Percentiles rank a stretch among this genome's conserved stretches.
phyloP scores from a whole-genome alignment of 106 monocot genomes.

The Phalaenopsis aphrodite region DNA sequence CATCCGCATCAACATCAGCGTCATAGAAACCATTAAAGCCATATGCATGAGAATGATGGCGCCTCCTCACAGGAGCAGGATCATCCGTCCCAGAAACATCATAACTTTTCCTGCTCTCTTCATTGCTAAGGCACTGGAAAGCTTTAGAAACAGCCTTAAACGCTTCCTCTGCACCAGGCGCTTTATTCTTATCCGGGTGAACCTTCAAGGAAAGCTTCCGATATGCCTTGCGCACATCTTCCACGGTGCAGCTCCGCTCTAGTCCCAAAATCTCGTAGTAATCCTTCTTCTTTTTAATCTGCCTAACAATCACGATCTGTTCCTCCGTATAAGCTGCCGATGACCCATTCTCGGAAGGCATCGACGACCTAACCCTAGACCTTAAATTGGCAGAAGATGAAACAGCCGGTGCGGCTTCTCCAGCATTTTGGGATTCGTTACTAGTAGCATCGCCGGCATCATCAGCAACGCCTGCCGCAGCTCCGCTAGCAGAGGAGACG shows the following conservation, averaged over 20 bases:
- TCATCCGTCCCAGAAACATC: constrained; percentile 88
- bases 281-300: constrained; percentile 79
- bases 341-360: constrained; percentile 10
- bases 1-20: constrained; percentile 80
- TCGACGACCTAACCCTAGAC: constrained; percentile 11
- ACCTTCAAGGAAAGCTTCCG: constrained; percentile 90
- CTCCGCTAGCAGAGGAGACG: constrained; percentile 20
- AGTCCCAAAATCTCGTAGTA: constrained; percentile 83
- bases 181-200: constrained; percentile 95
- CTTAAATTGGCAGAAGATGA: constrained; percentile 6
- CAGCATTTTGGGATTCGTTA: neutral
- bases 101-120: constrained; percentile 66
- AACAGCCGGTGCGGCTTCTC: neutral
- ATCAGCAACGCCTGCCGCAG: neutral
- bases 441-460: constrained; percentile 4
- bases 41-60: constrained; percentile 10
- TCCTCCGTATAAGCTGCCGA: constrained; percentile 68
- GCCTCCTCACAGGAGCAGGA: constrained; percentile 21
- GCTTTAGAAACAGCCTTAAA: constrained; percentile 95
- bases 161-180: constrained; percentile 90
- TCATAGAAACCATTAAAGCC: constrained; percentile 72
- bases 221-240: constrained; percentile 88
- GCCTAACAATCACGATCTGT: constrained; percentile 63
- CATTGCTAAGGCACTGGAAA: constrained; percentile 91
- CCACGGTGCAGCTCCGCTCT: constrained; percentile 62